Percentiles rank a stretch among this genome's conserved stretches.
phyloP scores from a whole-genome alignment of 1,284 basidiomycete species.

The Ceratorhiza oryzae-sativae region DNA sequence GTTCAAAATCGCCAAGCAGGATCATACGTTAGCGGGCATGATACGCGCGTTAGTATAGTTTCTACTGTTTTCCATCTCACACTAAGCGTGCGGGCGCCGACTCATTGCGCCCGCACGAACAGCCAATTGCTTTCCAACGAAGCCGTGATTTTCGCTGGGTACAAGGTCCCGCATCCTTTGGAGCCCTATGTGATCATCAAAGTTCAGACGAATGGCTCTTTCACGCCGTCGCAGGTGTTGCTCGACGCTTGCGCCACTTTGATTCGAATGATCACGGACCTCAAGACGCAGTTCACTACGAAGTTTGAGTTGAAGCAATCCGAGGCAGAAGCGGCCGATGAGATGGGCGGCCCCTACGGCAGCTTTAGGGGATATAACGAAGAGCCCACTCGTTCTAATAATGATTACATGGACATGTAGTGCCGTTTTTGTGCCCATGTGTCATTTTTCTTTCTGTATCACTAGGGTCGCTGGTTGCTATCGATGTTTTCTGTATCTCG shows the following conservation, averaged over 20 bases:
- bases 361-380: slow-evolving; percentile 17
- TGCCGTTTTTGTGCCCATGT: background rate
- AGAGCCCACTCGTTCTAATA: slow-evolving; percentile 6
- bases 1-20: slow-evolving; percentile 92
- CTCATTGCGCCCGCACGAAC: slow-evolving; percentile 41
- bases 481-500: background rate
- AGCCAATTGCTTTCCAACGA: slow-evolving; percentile 89
- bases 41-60: slow-evolving; percentile 78
- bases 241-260: slow-evolving; percentile 85
- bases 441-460: slow-evolving; percentile 19
- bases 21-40: slow-evolving; percentile 97
- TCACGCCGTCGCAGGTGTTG: slow-evolving; percentile 84
- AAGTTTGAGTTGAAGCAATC: slow-evolving; percentile 57
- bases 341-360: slow-evolving; percentile 20
- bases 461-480: slow-evolving; percentile 15
- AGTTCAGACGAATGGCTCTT: slow-evolving; percentile 90
- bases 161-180: slow-evolving; percentile 96
- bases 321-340: slow-evolving; percentile 48
- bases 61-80: slow-evolving; percentile 36
- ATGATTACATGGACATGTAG: slow-evolving; percentile 37
- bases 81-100: slow-evolving; percentile 27
- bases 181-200: slow-evolving; percentile 94
- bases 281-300: slow-evolving; percentile 56
- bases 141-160: slow-evolving; percentile 92
- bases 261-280: slow-evolving; percentile 70